Conservation (phyloP, 2,329 filamentous ascomycete genomes). For the Fusarium napiforme region DNA sequence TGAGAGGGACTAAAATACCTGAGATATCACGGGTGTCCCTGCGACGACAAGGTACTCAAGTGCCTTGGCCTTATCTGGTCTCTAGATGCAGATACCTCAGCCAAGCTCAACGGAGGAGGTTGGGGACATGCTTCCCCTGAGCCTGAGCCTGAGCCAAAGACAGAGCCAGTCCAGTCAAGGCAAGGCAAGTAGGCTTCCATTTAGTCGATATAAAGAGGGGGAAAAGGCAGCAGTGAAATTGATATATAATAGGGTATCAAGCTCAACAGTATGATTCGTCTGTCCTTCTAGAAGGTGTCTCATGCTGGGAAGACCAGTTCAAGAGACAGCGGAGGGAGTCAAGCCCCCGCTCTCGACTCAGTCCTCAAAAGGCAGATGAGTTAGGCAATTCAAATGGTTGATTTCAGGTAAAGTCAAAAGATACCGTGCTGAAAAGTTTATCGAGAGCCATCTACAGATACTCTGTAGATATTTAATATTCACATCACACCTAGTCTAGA, state of each 20-base stretch:
- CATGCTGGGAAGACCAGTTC: neutral
- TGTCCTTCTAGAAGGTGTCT: neutral
- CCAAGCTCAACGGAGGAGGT: slow-evolving; percentile 4
- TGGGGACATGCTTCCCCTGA: slow-evolving; percentile 27
- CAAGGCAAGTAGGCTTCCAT: neutral
- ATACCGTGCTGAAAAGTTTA: neutral
- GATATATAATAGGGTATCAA: neutral
- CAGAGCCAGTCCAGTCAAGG: neutral
- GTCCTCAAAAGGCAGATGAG: neutral
- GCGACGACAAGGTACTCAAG: neutral
- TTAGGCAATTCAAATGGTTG: neutral
- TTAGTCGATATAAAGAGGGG: neutral
- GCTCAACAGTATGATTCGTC: neutral
- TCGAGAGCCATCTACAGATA: neutral
- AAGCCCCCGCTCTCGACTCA: neutral
- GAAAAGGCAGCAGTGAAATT: neutral
- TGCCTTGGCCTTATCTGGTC: slow-evolving; percentile 2
- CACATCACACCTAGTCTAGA: neutral
- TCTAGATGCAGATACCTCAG: neutral
- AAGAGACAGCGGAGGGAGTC: neutral
- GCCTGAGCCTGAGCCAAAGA: neutral
- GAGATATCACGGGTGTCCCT: neutral
- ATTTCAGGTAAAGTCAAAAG: neutral
- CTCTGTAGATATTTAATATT: no score
- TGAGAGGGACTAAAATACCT: neutral